Conservation (phyloP, 768 basidiomycete species). For the Coprinellus aureogranulatus region DNA sequence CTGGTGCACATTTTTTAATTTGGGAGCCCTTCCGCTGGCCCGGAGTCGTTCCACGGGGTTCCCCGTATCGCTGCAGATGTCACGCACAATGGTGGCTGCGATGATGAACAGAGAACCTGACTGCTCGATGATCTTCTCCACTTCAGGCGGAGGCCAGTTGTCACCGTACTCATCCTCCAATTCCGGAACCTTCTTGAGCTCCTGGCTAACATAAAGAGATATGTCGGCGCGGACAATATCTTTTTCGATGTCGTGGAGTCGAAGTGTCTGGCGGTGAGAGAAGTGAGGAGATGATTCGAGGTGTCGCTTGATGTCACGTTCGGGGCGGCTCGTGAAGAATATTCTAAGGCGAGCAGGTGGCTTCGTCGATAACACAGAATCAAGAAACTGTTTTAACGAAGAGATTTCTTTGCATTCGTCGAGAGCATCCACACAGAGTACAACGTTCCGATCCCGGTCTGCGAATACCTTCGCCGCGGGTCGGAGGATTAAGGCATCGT, state of each 20-base stretch:
- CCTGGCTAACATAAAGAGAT: not conserved
- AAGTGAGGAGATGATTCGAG: conserved; percentile 1
- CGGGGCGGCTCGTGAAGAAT: conserved; percentile 20
- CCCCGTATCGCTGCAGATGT: not conserved
- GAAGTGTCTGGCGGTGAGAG: not conserved
- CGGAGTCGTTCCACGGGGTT: not conserved
- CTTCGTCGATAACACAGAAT: conserved; percentile 5
- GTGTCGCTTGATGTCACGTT: conserved; percentile 8
- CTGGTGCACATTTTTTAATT: not conserved
- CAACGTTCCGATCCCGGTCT: not conserved
- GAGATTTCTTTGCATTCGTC: conserved; percentile 15
- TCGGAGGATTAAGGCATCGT: not conserved
- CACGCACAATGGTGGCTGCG: not conserved
- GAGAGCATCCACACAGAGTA: conserved; percentile 18
- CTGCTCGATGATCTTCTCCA: not conserved
- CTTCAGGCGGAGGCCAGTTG: not conserved
- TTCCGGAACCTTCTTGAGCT: not conserved
- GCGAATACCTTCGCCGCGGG: not conserved
- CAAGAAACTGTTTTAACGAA: conserved; percentile 15
- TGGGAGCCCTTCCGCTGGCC: not conserved
- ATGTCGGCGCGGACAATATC: conserved; percentile 7
- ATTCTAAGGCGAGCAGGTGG: conserved; percentile 16
- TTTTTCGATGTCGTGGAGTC: conserved; percentile 7
- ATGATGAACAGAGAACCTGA: not conserved
- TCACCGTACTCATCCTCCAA: not conserved